phyloP scores from a whole-genome alignment of 2,329 filamentous ascomycete species.

The Colletotrichum trifolii region DNA sequence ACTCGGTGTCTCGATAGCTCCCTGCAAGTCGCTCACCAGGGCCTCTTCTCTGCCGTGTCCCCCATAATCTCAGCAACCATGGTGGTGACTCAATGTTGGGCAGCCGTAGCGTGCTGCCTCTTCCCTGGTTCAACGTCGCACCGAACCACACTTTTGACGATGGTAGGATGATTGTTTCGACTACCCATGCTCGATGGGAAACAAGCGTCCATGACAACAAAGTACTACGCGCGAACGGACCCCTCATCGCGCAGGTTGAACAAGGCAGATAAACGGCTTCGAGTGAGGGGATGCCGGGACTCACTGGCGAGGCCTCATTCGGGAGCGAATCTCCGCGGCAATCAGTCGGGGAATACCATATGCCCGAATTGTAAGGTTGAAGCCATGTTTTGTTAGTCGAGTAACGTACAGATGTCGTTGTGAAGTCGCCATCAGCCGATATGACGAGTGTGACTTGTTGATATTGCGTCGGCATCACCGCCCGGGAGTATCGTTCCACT shows the following conservation, averaged over 20 bases:
- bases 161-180: conserved; percentile 5
- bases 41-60: conserved; percentile 26
- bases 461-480: too few species aligned
- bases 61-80: conserved; percentile 10
- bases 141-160: conserved; percentile 14
- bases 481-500: too few species aligned
- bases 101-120: background rate
- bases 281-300: background rate
- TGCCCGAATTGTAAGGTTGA: too few species aligned
- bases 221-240: conserved; percentile 13
- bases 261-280: background rate
- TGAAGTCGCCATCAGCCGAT: too few species aligned
- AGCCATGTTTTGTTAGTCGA: too few species aligned
- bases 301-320: background rate
- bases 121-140: conserved; percentile 19
- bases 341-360: background rate
- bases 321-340: background rate
- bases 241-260: background rate
- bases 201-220: background rate
- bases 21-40: conserved; percentile 21
- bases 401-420: too few species aligned
- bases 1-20: background rate
- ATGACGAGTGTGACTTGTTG: too few species aligned
- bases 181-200: conserved; percentile 9
- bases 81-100: conserved; percentile 7